Evolutionary conservation across 2,329 filamentous ascomycete species (phyloP), one percentile per base, ranked within the genome.

Genomic region (Hyphodiscus sp.): DNA sequence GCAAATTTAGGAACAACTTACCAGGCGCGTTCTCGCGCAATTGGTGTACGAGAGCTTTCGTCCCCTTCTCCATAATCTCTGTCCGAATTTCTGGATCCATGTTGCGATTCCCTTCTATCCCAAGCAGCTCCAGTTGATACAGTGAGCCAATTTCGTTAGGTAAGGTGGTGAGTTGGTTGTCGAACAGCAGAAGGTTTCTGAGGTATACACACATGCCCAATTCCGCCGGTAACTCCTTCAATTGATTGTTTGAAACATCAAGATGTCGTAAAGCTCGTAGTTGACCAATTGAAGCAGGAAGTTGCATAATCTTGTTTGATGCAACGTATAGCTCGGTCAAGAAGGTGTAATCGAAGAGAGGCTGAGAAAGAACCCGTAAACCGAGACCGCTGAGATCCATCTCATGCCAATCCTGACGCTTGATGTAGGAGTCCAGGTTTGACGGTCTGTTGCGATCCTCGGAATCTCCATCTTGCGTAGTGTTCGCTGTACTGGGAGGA

Each of bases 321-420:
- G 91, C 91, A 58, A 99, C 83, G 70, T 95, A 96, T 29, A 99
- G 81, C 71, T 95, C 92, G 61, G 88, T 88, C 53, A 99, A 76
- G 70, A 99, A 97, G 45, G 80, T 80, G 71, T 97, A 99, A 61
- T 81, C 78, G 74, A 97, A 97, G 30, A 99, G 76, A 45, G 87
- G 82, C 9, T 81, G 74, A 1, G 91, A 85, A 30, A 99, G 77
- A 55, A 90, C 88, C 61, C 91, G 86, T 47, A 99, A 76, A 19
- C 92, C 92, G 73, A 97, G 94, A n/a, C 94, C 94, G 63, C 91
- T 94, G 69, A 97, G 86, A 71, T 99, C 94, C 63, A 99, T 77
- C 60, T 91, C 91, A 69, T 89, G 83, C 94, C 94, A 97, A 65
- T 91, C 87, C 70, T 96, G 87, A 59, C 86, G 76, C 64, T 84